These are phyloP conservation scores for Cymodocea nodosa DNA, from an alignment of 116 monocot species.

Conservation along the genomic window DNA sequence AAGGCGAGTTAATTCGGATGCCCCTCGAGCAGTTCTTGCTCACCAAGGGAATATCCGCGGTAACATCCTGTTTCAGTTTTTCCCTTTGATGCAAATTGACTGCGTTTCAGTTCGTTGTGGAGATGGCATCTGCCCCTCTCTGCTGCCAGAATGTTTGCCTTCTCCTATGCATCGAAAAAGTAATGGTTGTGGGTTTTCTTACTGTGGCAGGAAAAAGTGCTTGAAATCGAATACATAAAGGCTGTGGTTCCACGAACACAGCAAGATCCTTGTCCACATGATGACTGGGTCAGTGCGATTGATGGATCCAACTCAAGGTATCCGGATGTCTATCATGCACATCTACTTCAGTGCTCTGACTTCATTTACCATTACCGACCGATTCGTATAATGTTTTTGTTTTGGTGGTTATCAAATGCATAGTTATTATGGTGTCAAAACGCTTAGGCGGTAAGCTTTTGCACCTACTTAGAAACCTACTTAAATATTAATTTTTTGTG, in stretches of 20 bases:
- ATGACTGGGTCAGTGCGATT: slow-evolving; percentile 95
- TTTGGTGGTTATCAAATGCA: too few species aligned
- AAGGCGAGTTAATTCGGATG: slow-evolving; percentile 80
- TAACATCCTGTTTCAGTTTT: slow-evolving; percentile 7
- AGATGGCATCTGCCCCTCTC: neutral
- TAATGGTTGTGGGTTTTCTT: neutral
- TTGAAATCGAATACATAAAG: slow-evolving; percentile 83
- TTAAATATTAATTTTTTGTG: too few species aligned
- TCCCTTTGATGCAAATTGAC: neutral
- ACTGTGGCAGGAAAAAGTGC: slow-evolving; percentile 58
- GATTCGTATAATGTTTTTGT: too few species aligned
- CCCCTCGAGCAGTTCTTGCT: slow-evolving; percentile 68
- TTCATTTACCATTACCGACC: too few species aligned
- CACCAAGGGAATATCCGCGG: slow-evolving; percentile 79
- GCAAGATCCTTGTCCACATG: slow-evolving; percentile 60
- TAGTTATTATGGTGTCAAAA: too few species aligned
- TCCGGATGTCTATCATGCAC: neutral
- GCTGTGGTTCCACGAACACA: slow-evolving; percentile 55
- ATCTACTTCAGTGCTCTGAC: too few species aligned
- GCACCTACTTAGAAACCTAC: too few species aligned
- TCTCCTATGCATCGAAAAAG: neutral
- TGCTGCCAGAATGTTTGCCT: too few species aligned
- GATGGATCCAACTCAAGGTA: slow-evolving; percentile 80
- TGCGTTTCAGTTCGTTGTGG: too few species aligned
- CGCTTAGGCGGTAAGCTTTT: too few species aligned